Conservation (phyloP, 2,329 filamentous ascomycete species). For the Colletotrichum ledebouriae region DNA sequence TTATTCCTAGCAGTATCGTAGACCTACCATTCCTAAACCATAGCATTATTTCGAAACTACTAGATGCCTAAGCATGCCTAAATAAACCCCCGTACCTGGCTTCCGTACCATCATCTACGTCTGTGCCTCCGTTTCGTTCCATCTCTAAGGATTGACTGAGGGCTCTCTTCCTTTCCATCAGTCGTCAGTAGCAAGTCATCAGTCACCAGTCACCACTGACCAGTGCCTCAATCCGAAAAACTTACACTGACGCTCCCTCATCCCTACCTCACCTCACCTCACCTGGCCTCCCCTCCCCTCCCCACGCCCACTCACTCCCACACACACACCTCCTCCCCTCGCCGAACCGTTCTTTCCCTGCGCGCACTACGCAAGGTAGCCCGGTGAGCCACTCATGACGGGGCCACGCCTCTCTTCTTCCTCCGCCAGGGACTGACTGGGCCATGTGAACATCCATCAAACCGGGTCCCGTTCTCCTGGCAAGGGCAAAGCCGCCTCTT, state of each 20-base stretch:
- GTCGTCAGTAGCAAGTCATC: too few relatives aligned
- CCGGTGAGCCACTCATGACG: conserved; percentile 32
- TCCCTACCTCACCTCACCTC: background rate
- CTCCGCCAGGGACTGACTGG: conserved; percentile 37
- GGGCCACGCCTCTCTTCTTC: conserved; percentile 39
- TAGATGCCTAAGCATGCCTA: too few relatives aligned
- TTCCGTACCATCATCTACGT: background rate
- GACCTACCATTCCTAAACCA: too few relatives aligned
- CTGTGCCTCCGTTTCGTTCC: background rate
- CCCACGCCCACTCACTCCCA: conserved; percentile 15
- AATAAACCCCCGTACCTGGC: too few relatives aligned
- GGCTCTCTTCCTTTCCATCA: too few relatives aligned
- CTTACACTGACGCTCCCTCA: conserved; percentile 32
- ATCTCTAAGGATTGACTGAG: background rate
- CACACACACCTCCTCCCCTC: conserved; percentile 10
- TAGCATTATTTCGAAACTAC: too few relatives aligned
- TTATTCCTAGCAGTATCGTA: too few relatives aligned
- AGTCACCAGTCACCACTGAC: too few relatives aligned
- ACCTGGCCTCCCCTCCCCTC: background rate
- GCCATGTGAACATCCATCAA: conserved; percentile 36
- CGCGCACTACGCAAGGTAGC: conserved; percentile 26
- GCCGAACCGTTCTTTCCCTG: conserved; percentile 12
- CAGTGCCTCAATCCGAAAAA: background rate
- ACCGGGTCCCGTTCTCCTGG: conserved; percentile 36
- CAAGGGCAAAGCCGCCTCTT: conserved; percentile 40